Evolutionary conservation across 1,284 basidiomycete genomes (phyloP), one percentile per base, ranked within the genome.

Genomic region (Cerioporus squamosus): DNA sequence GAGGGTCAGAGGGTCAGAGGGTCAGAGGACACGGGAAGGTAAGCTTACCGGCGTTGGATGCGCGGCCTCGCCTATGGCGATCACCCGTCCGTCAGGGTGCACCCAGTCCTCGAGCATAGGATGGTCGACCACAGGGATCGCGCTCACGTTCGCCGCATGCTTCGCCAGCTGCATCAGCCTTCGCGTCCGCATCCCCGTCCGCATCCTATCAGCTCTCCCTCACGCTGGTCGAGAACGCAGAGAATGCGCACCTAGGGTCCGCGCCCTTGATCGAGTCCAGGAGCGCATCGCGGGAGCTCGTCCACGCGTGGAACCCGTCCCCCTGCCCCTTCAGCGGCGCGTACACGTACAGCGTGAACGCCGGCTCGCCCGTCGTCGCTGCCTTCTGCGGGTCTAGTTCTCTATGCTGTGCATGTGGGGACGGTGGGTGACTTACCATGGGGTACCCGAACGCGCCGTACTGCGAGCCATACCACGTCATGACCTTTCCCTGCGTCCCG

Each of bases 21-120:
- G n/a, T n/a, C n/a, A n/a, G n/a, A n/a, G n/a, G n/a, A n/a, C n/a
- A n/a, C n/a, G n/a, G 15, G 5, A 36, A 3, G 5, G 5, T 17
- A 17, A 14, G 72, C 79, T 64, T 63, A 84, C 83, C n/a, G 79
- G 78, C 29, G 83, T 67, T 2, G 81, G 80, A 61, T 85, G 83
- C 0, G 79, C 82, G 1, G 80, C 82, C 23, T 80, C 69, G 24
- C 71, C 71, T 49, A 73, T 62, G 22, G 65, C 63, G 18, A 73
- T 26, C 1, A 70, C 26, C 7, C 56, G 59, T 2, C 67, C 68
- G 18, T 60, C 55, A 0, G 63, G 64, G 46, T 72, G 67, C 17
- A 72, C 63, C 71, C 71, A 72, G 22, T 70, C 66, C 7, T 70
- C 66, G 7, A 72, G 60, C 31, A 61, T 53, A 9, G 63, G 62